phyloP scores from a whole-genome alignment of 2,329 filamentous ascomycete genomes.

The Colletotrichum musicola region DNA sequence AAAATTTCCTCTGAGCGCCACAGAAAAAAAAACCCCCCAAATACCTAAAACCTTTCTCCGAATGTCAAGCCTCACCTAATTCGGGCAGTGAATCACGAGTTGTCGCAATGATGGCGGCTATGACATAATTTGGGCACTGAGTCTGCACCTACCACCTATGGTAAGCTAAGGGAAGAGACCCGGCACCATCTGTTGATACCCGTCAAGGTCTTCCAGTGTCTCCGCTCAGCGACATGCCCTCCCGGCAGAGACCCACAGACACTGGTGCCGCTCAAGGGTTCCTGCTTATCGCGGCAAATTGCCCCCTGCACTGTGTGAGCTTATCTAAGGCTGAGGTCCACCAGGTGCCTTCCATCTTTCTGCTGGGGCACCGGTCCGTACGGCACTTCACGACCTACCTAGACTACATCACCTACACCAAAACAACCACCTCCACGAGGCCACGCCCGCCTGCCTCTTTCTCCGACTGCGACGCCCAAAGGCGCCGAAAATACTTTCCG shows the following conservation, averaged over 20 bases:
- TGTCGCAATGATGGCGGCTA: not conserved
- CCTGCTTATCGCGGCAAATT: conserved; percentile 30
- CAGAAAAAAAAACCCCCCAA: too few relatives aligned
- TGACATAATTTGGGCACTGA: conserved; percentile 31
- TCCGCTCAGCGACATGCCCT: conserved; percentile 12
- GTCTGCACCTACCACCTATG: not conserved
- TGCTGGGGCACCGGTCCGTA: conserved; percentile 1
- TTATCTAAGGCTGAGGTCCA: conserved; percentile 32
- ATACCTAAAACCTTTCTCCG: too few relatives aligned
- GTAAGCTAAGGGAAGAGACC: too few relatives aligned
- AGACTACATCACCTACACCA: not conserved
- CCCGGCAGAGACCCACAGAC: not conserved
- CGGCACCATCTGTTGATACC: conserved; percentile 10
- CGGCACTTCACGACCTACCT: not conserved
- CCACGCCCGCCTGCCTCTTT: too few relatives aligned
- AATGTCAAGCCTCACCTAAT: too few relatives aligned
- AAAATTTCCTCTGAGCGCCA: too few relatives aligned
- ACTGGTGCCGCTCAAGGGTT: conserved; percentile 25
- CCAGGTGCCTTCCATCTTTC: conserved; percentile 1
- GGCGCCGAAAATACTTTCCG: not conserved
- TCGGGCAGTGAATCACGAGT: not conserved
- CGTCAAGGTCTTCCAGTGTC: conserved; percentile 23
- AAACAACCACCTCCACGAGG: conserved; percentile 26
- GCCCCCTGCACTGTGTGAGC: conserved; percentile 31
- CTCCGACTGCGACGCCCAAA: too few relatives aligned